Evolutionary conservation across 2,329 filamentous ascomycete species (phyloP).

Genomic region (Aspergillus versicolor): DNA sequence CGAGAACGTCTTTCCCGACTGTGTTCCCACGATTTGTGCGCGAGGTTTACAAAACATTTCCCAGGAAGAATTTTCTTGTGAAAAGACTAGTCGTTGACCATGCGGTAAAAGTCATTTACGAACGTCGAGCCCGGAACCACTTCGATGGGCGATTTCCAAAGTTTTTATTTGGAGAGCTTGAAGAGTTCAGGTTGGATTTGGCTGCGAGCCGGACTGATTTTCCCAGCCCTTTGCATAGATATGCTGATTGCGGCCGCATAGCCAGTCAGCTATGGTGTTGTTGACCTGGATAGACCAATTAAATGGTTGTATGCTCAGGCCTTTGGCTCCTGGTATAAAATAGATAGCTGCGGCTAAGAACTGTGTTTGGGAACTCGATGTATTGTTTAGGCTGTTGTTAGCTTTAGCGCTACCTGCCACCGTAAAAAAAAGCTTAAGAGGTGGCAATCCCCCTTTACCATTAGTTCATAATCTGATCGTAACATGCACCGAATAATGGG

Average conservation of each 20-base stretch:
- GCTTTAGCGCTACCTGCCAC: not conserved
- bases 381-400: not conserved
- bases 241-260: not conserved
- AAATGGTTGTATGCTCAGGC: not conserved
- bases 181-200: not conserved
- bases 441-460: not conserved
- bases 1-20: not conserved
- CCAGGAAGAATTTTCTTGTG: not conserved
- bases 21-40: slow-evolving; percentile 8
- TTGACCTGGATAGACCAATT: not conserved
- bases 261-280: not conserved
- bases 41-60: slow-evolving; percentile 1
- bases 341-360: too few relatives aligned
- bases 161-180: not conserved
- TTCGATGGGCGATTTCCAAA: slow-evolving; percentile 1
- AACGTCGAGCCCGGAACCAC: not conserved
- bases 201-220: not conserved
- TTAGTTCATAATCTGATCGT: not conserved
- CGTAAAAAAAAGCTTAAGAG: not conserved
- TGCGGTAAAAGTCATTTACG: not conserved
- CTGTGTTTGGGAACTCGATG: not conserved
- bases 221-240: not conserved
- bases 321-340: not conserved
- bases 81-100: not conserved
- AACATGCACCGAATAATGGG: not conserved